Evolutionary conservation across 2,329 filamentous ascomycete species (phyloP), one percentile per base, ranked within the genome.

Genomic region (Sporothrix schenckii): DNA sequence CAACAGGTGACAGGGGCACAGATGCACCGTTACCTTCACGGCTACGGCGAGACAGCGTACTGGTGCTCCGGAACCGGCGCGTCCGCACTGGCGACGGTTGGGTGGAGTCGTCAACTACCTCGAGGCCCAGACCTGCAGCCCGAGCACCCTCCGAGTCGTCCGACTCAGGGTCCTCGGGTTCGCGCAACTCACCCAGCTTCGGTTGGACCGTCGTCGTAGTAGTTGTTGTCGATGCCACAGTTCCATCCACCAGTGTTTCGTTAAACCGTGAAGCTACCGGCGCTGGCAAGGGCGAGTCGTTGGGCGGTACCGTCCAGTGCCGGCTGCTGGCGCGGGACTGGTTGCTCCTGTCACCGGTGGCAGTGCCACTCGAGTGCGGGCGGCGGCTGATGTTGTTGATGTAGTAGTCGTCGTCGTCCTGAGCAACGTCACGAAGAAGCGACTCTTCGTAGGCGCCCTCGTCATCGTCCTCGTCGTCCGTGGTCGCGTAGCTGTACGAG

Each of bases 391-490:
- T 13, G 21, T 44, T 49, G 44, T 63, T 66, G 30, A 54, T 71
- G 49, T 65, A 67, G 66, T 65, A 67, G 44, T 70, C 60, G 14
- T 70, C 60, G 19, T 66, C 58, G 21, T 70, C 70, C 11, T 66
- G 68, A 21, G 13, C 63, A 6, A 41, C 19, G 4, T 44, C 47
- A 2, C 60, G 58, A n/a, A 72, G 41, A 0, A 74, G 65, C 1
- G 72, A 63, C 47, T 74, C 73, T 19, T 73, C 72, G 11, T 72
- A 72, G 50, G 68, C 66, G 47, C 47, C 54, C 27, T 69, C 67
- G 47, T 60, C 60, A 34, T 61, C 66, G n/a, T 58, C 50, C 7
- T 67, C 50, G 21, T 68, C 53, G 50, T 60, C 67, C 10, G 34
- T 63, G 9, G 54, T 39, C 21, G 7, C 41, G 10, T 50, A 54